Conservation (phyloP, 2,329 filamentous ascomycete species). For the Aspergillus sp. region DNA sequence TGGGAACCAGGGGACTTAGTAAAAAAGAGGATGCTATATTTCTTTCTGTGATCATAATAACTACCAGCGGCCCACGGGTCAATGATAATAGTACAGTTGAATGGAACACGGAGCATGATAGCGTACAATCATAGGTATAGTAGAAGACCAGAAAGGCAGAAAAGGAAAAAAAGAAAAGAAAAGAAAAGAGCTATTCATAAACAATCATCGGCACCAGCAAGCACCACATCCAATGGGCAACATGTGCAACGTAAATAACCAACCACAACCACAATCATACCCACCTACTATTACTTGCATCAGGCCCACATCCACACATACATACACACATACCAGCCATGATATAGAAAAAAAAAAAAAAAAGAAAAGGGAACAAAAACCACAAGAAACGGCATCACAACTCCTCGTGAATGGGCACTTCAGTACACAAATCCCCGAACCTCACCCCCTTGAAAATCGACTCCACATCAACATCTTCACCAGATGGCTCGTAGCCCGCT, state of each 20-base stretch:
- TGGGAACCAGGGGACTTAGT: background rate
- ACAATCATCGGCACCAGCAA: background rate
- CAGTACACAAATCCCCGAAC: slow-evolving; percentile 61
- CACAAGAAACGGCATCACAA: background rate
- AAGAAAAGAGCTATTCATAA: no score
- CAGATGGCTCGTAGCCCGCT: slow-evolving; percentile 67
- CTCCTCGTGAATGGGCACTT: background rate
- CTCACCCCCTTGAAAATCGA: slow-evolving; percentile 72
- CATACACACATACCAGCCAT: slow-evolving; percentile 2
- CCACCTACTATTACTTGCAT: background rate
- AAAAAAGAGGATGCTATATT: background rate
- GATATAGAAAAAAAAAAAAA: background rate
- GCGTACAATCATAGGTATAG: slow-evolving; percentile 11
- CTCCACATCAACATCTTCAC: background rate
- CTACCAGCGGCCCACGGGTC: background rate
- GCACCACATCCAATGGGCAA: no score
- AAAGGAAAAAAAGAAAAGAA: no score
- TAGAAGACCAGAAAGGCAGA: background rate
- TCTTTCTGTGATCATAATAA: slow-evolving; percentile 1
- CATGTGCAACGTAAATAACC: background rate
- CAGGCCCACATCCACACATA: background rate
- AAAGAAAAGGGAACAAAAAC: background rate
- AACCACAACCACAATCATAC: background rate
- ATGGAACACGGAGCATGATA: background rate
- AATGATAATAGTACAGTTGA: slow-evolving; percentile 1